Evolutionary conservation across 2,329 filamentous ascomycete species (phyloP).

Genomic region (Truncatella angustata): DNA sequence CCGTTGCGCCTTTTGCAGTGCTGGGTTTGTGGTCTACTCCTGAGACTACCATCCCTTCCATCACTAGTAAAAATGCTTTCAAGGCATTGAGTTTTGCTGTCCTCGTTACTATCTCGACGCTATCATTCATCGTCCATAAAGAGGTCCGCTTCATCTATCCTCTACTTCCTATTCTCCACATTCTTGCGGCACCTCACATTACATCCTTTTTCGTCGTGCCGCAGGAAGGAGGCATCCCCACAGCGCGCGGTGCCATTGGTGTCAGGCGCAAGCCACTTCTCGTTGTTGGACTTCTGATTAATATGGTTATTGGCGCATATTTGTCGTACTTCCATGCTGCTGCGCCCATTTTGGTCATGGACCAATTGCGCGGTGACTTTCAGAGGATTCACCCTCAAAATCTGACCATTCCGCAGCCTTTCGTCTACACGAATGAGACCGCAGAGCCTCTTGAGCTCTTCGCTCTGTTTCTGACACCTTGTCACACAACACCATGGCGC

Average conservation of each 20-base stretch:
- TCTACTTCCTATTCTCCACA: slow-evolving; percentile 79
- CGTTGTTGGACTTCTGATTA: slow-evolving; percentile 58
- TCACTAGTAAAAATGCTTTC: slow-evolving; percentile 40
- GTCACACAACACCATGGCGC: slow-evolving; percentile 94
- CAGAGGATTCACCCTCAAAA: slow-evolving; percentile 51
- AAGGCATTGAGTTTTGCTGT: slow-evolving; percentile 58
- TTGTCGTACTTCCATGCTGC: slow-evolving; percentile 75
- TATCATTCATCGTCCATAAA: slow-evolving; percentile 88
- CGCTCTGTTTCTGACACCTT: slow-evolving; percentile 87
- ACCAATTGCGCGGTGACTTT: slow-evolving; percentile 74
- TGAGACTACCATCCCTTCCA: slow-evolving; percentile 31
- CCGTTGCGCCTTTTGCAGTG: slow-evolving; percentile 73
- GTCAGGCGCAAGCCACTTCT: slow-evolving; percentile 56
- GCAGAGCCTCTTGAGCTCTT: slow-evolving; percentile 49
- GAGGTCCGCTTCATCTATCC: slow-evolving; percentile 97
- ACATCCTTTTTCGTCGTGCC: slow-evolving; percentile 61
- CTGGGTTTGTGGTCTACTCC: slow-evolving; percentile 57
- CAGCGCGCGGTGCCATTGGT: slow-evolving; percentile 25
- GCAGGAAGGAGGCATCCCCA: slow-evolving; percentile 21
- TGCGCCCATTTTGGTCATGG: slow-evolving; percentile 72
- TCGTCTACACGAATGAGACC: slow-evolving; percentile 20
- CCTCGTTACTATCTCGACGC: slow-evolving; percentile 54
- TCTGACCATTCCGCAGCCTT: slow-evolving; percentile 27
- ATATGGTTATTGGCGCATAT: slow-evolving; percentile 71
- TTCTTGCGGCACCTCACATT: slow-evolving; percentile 70